Conservation (phyloP, 306 rosid genomes). For the Pterocarpus santalinus region DNA sequence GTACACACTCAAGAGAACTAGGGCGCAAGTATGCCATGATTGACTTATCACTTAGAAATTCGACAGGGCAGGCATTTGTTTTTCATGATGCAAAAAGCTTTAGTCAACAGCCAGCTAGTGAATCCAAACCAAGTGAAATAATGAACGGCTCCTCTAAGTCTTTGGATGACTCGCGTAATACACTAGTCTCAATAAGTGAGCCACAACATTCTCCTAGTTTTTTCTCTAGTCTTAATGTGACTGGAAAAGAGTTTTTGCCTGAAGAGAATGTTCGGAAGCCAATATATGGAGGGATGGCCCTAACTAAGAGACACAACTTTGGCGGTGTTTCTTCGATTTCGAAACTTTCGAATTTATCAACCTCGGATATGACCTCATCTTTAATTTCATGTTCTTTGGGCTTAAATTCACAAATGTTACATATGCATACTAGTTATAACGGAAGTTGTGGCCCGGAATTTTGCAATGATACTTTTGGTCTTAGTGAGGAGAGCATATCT, state of each 20-base stretch:
- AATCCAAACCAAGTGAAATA: not conserved
- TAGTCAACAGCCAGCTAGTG: slow-evolving; percentile 30
- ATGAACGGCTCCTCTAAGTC: not conserved
- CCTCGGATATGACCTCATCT: slow-evolving; percentile 47
- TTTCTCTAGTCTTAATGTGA: slow-evolving; percentile 19
- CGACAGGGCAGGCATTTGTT: slow-evolving; percentile 28
- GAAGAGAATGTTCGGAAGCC: slow-evolving; percentile 24
- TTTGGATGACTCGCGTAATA: not conserved
- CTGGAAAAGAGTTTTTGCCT: slow-evolving; percentile 42
- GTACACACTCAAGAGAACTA: slow-evolving; percentile 52
- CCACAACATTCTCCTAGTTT: slow-evolving; percentile 39
- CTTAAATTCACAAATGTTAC: slow-evolving; percentile 48
- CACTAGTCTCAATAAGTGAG: not conserved
- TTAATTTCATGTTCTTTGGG: slow-evolving; percentile 54
- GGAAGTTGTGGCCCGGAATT: slow-evolving; percentile 13
- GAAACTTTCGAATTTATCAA: not conserved
- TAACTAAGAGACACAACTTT: slow-evolving; percentile 40
- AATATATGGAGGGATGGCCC: slow-evolving; percentile 38
- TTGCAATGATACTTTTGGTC: slow-evolving; percentile 44
- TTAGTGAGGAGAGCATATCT: slow-evolving; percentile 29
- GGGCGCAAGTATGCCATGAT: slow-evolving; percentile 17
- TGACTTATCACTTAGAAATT: slow-evolving; percentile 42
- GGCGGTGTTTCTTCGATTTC: slow-evolving; percentile 40
- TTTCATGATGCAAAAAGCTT: slow-evolving; percentile 27
- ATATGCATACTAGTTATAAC: slow-evolving; percentile 43